Evolutionary conservation across 495 filamentous ascomycete genomes (phyloP), one percentile per base, ranked within the genome.

Genomic region (Cladorrhinum samala): DNA sequence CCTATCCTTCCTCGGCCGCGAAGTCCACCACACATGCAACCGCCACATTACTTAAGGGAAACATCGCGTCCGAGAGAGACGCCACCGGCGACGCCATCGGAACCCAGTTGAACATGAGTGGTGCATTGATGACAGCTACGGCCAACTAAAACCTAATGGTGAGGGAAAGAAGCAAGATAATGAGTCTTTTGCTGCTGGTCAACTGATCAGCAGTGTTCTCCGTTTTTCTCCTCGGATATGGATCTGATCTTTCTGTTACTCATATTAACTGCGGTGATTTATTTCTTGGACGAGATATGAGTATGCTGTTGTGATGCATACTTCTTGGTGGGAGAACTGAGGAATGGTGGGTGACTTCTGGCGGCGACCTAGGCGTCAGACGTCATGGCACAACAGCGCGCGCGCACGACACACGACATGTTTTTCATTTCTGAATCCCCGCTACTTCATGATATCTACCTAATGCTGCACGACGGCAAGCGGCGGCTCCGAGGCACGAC

Each of bases 1-100:
- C 52, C 52, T 8, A 49, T 59, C 14, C 20, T 55, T 16, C 62
- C 55, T 9, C 58, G 46, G 2, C 59, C 59, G 8, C 50, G 41
- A 17, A 64, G 56, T 33, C 58, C 56, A n/a, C n/a, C n/a, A 7
- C 50, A 55, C 17, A 48, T 58, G 9, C 53, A 51, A 16, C 49
- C 19, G 2, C 46, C 42, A 30, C 49, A 19, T 14, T 45, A 46
- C 14, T n/a, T 21, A 9, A 27, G 48, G 39, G 55, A 57, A 17
- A 5, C 50, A 20, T 13, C 40, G 17, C 55, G 50, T 14, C 40
- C 50, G 2, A 47, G 55, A 27, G 61, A 55, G 20, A 46, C 55
- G 7, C 53, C 54, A 6, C 39, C 58, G 18, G 25, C 52, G 8
- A 49, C 46, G 4, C n/a, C 47, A 8, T 2, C 40, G 27, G 58